Evolutionary conservation across 306 rosid species (phyloP).

Genomic region (Quercus dentata): DNA sequence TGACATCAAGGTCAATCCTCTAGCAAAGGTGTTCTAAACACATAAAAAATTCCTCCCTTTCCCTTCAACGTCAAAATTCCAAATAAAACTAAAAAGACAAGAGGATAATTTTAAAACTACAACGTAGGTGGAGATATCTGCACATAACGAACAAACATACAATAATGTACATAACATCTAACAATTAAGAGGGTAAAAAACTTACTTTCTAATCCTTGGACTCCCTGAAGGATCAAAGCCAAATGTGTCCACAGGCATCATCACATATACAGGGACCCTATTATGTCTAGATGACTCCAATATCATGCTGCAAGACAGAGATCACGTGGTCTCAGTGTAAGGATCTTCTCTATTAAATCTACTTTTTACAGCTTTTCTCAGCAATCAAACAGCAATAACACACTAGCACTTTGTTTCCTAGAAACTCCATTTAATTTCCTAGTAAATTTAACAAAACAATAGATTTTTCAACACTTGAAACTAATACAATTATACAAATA

Average conservation of each 20-base stretch:
- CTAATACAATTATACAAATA: background rate
- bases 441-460: background rate
- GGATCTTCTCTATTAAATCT: background rate
- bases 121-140: background rate
- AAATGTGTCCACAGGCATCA: slow-evolving; percentile 33
- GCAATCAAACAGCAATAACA: background rate
- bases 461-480: background rate
- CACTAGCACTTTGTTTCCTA: background rate
- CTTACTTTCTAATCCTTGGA: slow-evolving; percentile 25
- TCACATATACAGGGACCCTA: slow-evolving; percentile 28
- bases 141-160: background rate
- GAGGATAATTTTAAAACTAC: background rate
- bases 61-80: no score
- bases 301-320: slow-evolving; percentile 22
- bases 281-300: slow-evolving; percentile 13
- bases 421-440: background rate
- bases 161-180: background rate
- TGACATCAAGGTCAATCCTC: no score
- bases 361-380: background rate
- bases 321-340: background rate
- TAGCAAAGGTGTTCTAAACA: no score
- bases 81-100: background rate
- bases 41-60: no score
- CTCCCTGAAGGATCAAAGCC: slow-evolving; percentile 26
- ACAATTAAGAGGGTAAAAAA: background rate